Percentiles rank a stretch among this genome's conserved stretches.
phyloP scores from a whole-genome alignment of 2,329 filamentous ascomycete species.

The Stromatinia cepivora region DNA sequence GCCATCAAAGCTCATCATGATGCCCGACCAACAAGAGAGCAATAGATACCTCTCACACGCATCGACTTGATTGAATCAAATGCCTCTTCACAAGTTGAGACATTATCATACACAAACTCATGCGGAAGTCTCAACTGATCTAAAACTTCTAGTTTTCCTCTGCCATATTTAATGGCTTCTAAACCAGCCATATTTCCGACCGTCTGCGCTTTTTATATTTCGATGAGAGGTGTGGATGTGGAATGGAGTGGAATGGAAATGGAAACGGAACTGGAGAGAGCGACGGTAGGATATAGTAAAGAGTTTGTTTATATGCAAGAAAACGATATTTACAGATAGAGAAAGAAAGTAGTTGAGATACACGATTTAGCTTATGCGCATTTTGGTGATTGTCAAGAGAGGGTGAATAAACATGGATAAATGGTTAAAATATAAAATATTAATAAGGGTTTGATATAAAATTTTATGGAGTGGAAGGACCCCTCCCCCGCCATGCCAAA shows the following conservation, averaged over 20 bases:
- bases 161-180: constrained; percentile 74
- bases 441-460: constrained; percentile 3
- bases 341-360: background rate
- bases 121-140: constrained; percentile 84
- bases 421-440: background rate
- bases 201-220: background rate
- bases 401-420: background rate
- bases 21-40: background rate
- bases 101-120: constrained; percentile 73
- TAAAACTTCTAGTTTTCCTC: constrained; percentile 72
- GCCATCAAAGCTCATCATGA: constrained; percentile 9
- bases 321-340: background rate
- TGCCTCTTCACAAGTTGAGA: constrained; percentile 70
- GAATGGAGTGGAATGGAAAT: background rate
- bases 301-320: background rate
- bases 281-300: background rate
- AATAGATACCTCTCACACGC: constrained; percentile 60
- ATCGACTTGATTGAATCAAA: constrained; percentile 83
- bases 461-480: background rate
- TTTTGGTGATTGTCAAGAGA: background rate
- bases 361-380: no score
- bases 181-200: constrained; percentile 48
- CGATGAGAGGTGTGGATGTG: background rate
- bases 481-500: constrained; percentile 13
- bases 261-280: background rate